phyloP scores from a whole-genome alignment of 306 rosid species.

The Acacia confusa region DNA sequence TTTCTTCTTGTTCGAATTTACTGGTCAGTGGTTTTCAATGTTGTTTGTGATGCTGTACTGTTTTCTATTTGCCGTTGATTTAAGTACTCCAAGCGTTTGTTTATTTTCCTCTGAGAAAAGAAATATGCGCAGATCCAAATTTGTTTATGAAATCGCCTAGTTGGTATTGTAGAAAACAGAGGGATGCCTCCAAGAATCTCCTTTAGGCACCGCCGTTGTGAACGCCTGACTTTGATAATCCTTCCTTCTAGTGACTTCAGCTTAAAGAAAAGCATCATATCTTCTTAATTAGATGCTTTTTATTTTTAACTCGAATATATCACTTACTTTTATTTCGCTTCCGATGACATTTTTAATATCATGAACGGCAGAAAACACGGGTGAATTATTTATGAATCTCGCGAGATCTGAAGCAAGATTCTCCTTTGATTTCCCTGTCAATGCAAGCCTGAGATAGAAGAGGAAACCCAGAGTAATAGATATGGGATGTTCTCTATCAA shows the following conservation, averaged over 20 bases:
- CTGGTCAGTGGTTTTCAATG: slow-evolving; percentile 2
- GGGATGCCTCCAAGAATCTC: slow-evolving; percentile 32
- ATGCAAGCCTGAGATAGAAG: slow-evolving; percentile 46
- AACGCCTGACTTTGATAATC: slow-evolving; percentile 24
- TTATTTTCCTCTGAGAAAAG: slow-evolving; percentile 8
- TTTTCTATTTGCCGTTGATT: slow-evolving; percentile 4
- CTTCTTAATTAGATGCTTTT: not conserved
- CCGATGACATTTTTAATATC: slow-evolving; percentile 8
- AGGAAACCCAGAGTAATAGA: slow-evolving; percentile 37
- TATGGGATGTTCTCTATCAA: slow-evolving; percentile 96
- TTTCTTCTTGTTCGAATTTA: slow-evolving; percentile 1
- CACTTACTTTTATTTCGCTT: not conserved
- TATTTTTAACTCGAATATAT: not conserved
- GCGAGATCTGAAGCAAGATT: slow-evolving; percentile 44
- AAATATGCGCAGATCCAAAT: slow-evolving; percentile 26
- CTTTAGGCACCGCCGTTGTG: slow-evolving; percentile 25
- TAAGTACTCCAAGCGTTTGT: not conserved
- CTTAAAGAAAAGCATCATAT: slow-evolving; percentile 52
- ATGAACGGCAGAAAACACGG: slow-evolving; percentile 27
- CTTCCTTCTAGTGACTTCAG: slow-evolving; percentile 43
- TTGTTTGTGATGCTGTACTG: not conserved
- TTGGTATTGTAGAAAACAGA: slow-evolving; percentile 32
- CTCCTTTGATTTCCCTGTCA: slow-evolving; percentile 50
- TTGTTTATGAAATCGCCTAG: slow-evolving; percentile 13
- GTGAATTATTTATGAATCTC: slow-evolving; percentile 62